Base-by-base conservation (phyloP, 805 yeast genomes). In the Candida quercuum region DNA sequence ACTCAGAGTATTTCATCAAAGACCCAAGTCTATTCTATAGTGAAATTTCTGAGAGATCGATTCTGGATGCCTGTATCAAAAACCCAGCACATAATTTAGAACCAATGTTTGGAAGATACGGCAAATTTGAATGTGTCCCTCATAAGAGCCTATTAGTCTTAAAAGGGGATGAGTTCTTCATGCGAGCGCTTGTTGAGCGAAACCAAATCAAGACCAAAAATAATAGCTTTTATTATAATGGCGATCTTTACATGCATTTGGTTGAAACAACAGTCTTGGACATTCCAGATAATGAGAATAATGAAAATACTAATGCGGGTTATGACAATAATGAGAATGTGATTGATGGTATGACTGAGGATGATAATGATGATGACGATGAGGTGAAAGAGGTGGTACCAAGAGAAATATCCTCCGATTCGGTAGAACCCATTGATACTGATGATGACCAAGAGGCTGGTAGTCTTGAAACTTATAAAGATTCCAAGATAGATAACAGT, bases 61-160 rank as follows among this genome's bases (percentile, higher is more conserved):
- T n/a, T n/a, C n/a, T n/a, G n/a, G n/a, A n/a, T n/a, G n/a, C n/a
- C n/a, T n/a, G n/a, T n/a, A n/a, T n/a, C n/a, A n/a, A n/a, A n/a
- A n/a, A n/a, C n/a, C n/a, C n/a, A n/a, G n/a, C n/a, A n/a, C n/a
- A n/a, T n/a, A n/a, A 28, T 5, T 21, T 40, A 3, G 28, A 30
- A n/a, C 21, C 23, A 2, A n/a, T 38, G 12, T 38, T 38, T 27
- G 14, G 11, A 2, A 19, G 26, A 6, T 38, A 26, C 22, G 41
- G 41, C 9, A 20, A 18, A 26, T 38, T 34, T 17, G 18, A 30
- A 16, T 26, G 33, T 14, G 20, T 7, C 12, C n/a, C n/a, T 14
- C 6, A 5, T 5, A 17, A 11, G 5, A 18, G 14, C 13, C 9
- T 22, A 17, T 19, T 28, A 11, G 32, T 17, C 15, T 19, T 18